These are phyloP conservation scores for Yamadazyma sp. DNA, from an alignment of 805 yeast species.

Conservation along the genomic window DNA sequence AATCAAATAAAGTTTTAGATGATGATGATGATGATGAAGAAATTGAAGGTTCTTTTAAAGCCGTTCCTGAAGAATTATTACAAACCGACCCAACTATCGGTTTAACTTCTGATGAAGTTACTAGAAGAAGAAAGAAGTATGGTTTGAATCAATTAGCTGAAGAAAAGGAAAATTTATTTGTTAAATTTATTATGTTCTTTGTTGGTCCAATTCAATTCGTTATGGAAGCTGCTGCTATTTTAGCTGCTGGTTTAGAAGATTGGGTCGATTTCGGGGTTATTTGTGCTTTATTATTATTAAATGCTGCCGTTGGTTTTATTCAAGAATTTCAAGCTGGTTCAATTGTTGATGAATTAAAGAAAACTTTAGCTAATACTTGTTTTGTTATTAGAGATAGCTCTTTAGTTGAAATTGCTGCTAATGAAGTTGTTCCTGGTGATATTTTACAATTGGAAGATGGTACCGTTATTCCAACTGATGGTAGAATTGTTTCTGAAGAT, in stretches of 20 bases:
- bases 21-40: constrained; percentile 49
- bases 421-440: constrained; percentile 94
- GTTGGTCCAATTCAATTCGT: constrained; percentile 96
- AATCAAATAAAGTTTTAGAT: constrained; percentile 55
- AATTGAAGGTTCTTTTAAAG: constrained; percentile 46
- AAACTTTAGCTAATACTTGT: constrained; percentile 90
- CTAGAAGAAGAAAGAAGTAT: constrained; percentile 82
- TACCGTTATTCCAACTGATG: constrained; percentile 90
- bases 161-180: constrained; percentile 73
- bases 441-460: constrained; percentile 90
- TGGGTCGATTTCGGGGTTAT: constrained; percentile 99
- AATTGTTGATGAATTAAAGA: constrained; percentile 93
- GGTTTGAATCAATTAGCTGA: constrained; percentile 91
- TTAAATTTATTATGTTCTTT: constrained; percentile 83
- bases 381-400: constrained; percentile 80
- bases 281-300: constrained; percentile 78
- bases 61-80: constrained; percentile 81
- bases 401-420: constrained; percentile 70
- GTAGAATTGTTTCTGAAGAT: constrained; percentile 83
- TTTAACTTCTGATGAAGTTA: constrained; percentile 73
- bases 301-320: constrained; percentile 92
- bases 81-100: constrained; percentile 80
- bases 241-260: constrained; percentile 95
- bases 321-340: constrained; percentile 99
- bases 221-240: constrained; percentile 94